phyloP scores from a whole-genome alignment of 371 early-diverging fungal genomes.

The Fennellomyces sp. region DNA sequence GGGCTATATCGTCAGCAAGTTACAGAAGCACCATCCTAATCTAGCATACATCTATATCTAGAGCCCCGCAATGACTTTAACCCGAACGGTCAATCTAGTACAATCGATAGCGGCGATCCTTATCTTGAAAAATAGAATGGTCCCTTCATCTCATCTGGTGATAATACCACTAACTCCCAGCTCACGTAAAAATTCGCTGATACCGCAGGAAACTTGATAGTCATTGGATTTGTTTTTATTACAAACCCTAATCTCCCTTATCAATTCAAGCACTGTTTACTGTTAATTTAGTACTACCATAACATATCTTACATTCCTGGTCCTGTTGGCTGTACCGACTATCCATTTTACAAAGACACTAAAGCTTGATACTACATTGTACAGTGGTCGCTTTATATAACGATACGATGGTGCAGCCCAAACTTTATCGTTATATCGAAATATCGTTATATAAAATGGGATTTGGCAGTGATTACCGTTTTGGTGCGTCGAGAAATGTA shows the following conservation, averaged over 20 bases:
- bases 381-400: too few relatives aligned
- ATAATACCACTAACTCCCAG: constrained; percentile 17
- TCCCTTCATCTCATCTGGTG: constrained; percentile 27
- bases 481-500: too few relatives aligned
- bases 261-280: constrained; percentile 22
- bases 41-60: constrained; percentile 37
- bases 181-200: constrained; percentile 19
- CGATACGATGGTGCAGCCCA: too few relatives aligned
- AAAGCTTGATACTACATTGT: too few relatives aligned
- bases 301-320: constrained; percentile 19
- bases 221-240: constrained; percentile 32
- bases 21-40: constrained; percentile 22
- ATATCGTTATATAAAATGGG: too few relatives aligned
- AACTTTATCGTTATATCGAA: too few relatives aligned
- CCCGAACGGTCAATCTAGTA: constrained; percentile 1
- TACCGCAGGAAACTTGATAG: constrained; percentile 25
- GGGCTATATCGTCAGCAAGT: constrained; percentile 17
- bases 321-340: constrained; percentile 22
- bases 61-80: constrained; percentile 24
- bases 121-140: constrained; percentile 34
- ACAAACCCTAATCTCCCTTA: constrained; percentile 36
- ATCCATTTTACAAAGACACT: constrained; percentile 40
- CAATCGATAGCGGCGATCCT: constrained; percentile 15
- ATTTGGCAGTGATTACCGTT: too few relatives aligned
- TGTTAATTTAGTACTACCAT: constrained; percentile 23